These are phyloP conservation scores for Quercus bicolor DNA, from an alignment of 306 rosid genomes.

Conservation along the genomic window DNA sequence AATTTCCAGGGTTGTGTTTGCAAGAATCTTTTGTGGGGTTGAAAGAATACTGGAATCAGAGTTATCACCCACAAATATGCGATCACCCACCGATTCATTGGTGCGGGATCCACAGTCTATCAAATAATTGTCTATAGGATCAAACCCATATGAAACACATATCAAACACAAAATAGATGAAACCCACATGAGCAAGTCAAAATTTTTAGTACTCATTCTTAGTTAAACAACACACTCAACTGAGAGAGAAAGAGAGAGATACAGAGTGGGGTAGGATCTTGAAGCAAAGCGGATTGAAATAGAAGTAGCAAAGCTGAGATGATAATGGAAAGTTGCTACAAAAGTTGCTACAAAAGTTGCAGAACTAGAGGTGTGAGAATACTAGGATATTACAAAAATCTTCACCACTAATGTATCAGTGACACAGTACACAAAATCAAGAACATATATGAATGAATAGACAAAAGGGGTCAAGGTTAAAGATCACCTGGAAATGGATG, in stretches of 20 bases:
- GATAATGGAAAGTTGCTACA: background rate
- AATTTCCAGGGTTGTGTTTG: conserved; percentile 20
- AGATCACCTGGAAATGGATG: conserved; percentile 10
- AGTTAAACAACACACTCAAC: background rate
- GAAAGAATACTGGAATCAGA: conserved; percentile 38
- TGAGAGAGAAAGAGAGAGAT: background rate
- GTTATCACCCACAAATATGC: conserved; percentile 43
- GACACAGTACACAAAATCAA: conserved; percentile 1
- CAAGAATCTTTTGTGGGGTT: conserved; percentile 27
- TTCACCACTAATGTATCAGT: background rate
- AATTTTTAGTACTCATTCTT: conserved; percentile 24
- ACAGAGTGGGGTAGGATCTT: background rate
- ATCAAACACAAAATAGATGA: conserved; percentile 25
- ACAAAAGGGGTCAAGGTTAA: background rate
- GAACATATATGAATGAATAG: background rate
- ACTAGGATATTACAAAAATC: background rate
- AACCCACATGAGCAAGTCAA: conserved; percentile 25
- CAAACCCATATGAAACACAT: conserved; percentile 36
- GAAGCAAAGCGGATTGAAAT: background rate
- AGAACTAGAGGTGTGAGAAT: background rate
- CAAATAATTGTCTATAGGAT: conserved; percentile 31
- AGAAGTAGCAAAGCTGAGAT: background rate
- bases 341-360: background rate
- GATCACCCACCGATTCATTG: conserved; percentile 36
- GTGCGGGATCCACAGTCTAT: conserved; percentile 62